Conservation (phyloP, 164 flowering plant species). For the Warburgia ugandensis region DNA sequence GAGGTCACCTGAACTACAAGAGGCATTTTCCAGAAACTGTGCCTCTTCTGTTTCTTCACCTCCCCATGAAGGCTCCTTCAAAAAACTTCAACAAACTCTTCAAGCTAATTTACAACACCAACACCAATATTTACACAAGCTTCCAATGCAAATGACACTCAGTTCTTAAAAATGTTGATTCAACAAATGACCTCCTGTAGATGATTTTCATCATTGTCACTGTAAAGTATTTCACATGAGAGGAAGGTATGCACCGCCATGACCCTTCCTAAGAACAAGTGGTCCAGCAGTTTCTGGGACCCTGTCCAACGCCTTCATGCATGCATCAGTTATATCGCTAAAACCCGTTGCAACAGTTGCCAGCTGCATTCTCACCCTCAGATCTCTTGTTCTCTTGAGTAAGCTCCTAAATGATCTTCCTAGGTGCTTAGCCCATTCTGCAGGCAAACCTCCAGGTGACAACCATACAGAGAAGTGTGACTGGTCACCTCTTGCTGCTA, state of each 20-base stretch:
- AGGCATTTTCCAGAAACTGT: too few species aligned
- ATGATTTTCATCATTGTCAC: not conserved
- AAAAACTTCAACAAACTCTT: too few species aligned
- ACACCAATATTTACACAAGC: too few species aligned
- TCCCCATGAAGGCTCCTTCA: too few species aligned
- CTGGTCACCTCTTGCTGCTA: constrained; percentile 90
- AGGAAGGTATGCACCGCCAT: constrained; percentile 95
- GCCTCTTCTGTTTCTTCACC: too few species aligned
- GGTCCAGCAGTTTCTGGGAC: constrained; percentile 88
- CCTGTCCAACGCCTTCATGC: constrained; percentile 55
- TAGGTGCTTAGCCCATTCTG: constrained; percentile 88
- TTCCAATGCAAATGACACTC: too few species aligned
- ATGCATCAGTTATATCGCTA: constrained; percentile 56
- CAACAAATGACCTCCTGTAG: too few species aligned
- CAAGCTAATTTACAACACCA: too few species aligned
- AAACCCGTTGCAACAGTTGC: constrained; percentile 86
- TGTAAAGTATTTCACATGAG: constrained; percentile 42
- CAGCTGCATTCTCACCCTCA: constrained; percentile 59
- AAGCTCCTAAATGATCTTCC: constrained; percentile 82
- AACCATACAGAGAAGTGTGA: constrained; percentile 96
- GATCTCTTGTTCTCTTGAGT: constrained; percentile 78
- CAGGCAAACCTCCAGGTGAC: constrained; percentile 89
- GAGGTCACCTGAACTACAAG: too few species aligned
- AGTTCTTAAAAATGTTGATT: too few species aligned
- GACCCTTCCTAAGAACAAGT: constrained; percentile 86